phyloP scores from a whole-genome alignment of 768 basidiomycete genomes.

The Tremella mesenterica region DNA sequence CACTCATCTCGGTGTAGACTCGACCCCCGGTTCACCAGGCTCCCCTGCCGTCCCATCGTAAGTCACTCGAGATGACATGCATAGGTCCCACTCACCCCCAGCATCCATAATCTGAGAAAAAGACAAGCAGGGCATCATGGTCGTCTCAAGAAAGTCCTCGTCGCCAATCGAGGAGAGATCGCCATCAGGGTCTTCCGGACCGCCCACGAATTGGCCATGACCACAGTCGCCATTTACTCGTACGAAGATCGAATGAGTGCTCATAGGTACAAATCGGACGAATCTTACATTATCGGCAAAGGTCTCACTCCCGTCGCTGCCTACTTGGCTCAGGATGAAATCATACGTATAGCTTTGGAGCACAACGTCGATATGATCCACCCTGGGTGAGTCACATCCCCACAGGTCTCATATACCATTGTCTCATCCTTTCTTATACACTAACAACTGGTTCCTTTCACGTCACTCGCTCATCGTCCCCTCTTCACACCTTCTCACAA shows the following conservation, averaged over 20 bases:
- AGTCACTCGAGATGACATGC: slow-evolving; percentile 2
- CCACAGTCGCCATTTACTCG: slow-evolving; percentile 97
- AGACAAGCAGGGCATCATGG: slow-evolving; percentile 44
- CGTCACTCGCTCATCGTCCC: neutral
- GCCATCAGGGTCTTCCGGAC: slow-evolving; percentile 97
- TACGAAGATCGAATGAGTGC: slow-evolving; percentile 93
- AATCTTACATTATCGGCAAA: slow-evolving; percentile 95
- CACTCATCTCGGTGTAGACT: slow-evolving; percentile 26
- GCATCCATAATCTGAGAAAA: slow-evolving; percentile 39
- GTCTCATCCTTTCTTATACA: neutral
- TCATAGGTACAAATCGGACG: slow-evolving; percentile 98
- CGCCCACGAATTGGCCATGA: slow-evolving; percentile 97
- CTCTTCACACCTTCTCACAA: neutral
- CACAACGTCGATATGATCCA: slow-evolving; percentile 99
- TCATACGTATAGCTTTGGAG: slow-evolving; percentile 90
- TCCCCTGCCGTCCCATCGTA: slow-evolving; percentile 14
- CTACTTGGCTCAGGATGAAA: slow-evolving; percentile 95
- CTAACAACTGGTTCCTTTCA: neutral
- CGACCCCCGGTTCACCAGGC: slow-evolving; percentile 18
- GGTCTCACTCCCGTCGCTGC: slow-evolving; percentile 93
- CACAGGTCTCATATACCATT: neutral
- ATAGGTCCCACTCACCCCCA: slow-evolving; percentile 7
- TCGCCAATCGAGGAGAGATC: slow-evolving; percentile 62
- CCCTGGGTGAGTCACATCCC: slow-evolving; percentile 60
- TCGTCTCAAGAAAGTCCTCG: slow-evolving; percentile 46